Evolutionary conservation across 2,329 filamentous ascomycete genomes (phyloP).

Genomic region (Alternaria hordeiaustralica): DNA sequence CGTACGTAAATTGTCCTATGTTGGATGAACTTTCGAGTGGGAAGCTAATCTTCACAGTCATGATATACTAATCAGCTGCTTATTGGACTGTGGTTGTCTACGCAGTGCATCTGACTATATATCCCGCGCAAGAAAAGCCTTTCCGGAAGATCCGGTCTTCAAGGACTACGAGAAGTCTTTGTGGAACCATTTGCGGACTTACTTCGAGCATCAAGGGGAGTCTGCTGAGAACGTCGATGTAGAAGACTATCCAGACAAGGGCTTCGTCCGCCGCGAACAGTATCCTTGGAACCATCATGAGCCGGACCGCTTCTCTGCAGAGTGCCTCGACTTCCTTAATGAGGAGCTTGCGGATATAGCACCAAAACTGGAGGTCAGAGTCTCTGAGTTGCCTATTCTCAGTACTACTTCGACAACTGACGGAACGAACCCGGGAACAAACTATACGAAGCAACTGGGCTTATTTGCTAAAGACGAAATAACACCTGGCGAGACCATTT

Average conservation of each 20-base stretch:
- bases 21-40: background rate
- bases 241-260: constrained; percentile 70
- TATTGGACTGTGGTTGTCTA: constrained; percentile 68
- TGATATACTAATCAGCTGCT: constrained; percentile 56
- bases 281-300: constrained; percentile 70
- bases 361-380: constrained; percentile 80
- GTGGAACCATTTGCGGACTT: constrained; percentile 22
- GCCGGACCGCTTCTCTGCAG: constrained; percentile 62
- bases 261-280: constrained; percentile 69
- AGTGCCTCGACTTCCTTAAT: constrained; percentile 73
- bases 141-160: constrained; percentile 64
- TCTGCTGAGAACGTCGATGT: constrained; percentile 54
- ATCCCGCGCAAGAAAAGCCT: constrained; percentile 64
- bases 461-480: constrained; percentile 89
- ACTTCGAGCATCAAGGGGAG: constrained; percentile 32
- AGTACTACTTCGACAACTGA: constrained; percentile 2
- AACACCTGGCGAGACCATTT: constrained; percentile 73
- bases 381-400: constrained; percentile 77
- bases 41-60: constrained; percentile 32
- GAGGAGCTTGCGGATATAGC: constrained; percentile 70
- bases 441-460: constrained; percentile 77
- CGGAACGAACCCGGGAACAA: constrained; percentile 59
- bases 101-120: constrained; percentile 72
- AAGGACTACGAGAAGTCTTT: constrained; percentile 62
- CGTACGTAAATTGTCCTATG: constrained; percentile 33